phyloP scores from a whole-genome alignment of 495 filamentous ascomycete species.

The Xylaria cubensis region DNA sequence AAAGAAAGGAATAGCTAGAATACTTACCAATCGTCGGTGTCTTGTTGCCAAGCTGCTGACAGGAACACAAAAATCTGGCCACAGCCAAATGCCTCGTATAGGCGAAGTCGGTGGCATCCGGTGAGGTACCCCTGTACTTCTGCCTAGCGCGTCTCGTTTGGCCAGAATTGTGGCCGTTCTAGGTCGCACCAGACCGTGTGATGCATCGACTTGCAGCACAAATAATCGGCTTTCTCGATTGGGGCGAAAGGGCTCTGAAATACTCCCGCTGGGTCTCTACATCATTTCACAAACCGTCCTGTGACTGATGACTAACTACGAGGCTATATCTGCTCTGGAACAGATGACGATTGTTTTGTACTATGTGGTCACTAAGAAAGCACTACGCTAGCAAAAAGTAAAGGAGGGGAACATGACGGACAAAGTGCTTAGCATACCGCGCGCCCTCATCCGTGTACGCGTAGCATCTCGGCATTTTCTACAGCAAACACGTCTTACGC shows the following conservation, averaged over 20 bases:
- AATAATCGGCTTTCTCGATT: constrained; percentile 12
- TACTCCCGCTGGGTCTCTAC: not conserved
- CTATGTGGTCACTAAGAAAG: constrained; percentile 15
- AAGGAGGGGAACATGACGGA: not conserved
- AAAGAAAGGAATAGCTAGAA: too few relatives aligned
- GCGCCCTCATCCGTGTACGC: constrained; percentile 10
- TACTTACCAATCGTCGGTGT: not conserved
- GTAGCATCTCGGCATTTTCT: constrained; percentile 17
- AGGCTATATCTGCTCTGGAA: not conserved
- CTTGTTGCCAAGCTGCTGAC: constrained; percentile 20
- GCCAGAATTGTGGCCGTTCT: constrained; percentile 1
- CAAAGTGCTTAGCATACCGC: not conserved
- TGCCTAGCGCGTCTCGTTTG: constrained; percentile 6
- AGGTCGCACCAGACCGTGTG: constrained; percentile 19
- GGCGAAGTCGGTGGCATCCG: constrained; percentile 20
- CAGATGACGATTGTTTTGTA: not conserved
- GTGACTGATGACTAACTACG: not conserved
- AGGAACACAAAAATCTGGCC: constrained; percentile 14
- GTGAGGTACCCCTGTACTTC: constrained; percentile 18
- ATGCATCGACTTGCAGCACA: constrained; percentile 11
- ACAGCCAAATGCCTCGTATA: constrained; percentile 11
- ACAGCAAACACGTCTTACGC: constrained; percentile 22
- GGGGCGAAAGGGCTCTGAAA: not conserved
- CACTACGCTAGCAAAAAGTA: not conserved
- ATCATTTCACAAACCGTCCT: constrained; percentile 18